Evolutionary conservation across 164 flowering plant species (phyloP).

Genomic region (Aristolochia contorta): DNA sequence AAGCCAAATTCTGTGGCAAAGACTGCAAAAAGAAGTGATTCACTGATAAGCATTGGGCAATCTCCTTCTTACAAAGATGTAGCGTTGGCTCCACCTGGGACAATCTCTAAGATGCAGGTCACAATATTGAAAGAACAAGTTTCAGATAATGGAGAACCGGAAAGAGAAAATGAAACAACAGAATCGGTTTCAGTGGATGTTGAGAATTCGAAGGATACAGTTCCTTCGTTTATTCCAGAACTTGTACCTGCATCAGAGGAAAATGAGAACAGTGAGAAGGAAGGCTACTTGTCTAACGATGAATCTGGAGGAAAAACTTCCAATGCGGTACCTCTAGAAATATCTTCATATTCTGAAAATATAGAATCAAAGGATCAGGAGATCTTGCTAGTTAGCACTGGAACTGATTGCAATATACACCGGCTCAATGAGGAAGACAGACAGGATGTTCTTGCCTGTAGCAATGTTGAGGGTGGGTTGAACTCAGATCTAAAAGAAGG

Average conservation of each 20-base stretch:
- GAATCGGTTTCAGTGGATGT: slow-evolving; percentile 11
- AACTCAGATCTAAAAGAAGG: slow-evolving; percentile 15
- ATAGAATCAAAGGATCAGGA: slow-evolving; percentile 23
- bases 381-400: slow-evolving; percentile 6
- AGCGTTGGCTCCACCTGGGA: slow-evolving; percentile 93
- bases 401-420: neutral
- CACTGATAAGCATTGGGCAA: slow-evolving; percentile 62
- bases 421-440: neutral
- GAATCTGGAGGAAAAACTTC: slow-evolving; percentile 10
- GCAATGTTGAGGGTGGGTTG: slow-evolving; percentile 3
- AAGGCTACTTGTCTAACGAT: slow-evolving; percentile 17
- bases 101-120: slow-evolving; percentile 50
- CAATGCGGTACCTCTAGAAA: slow-evolving; percentile 9
- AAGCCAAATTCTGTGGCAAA: slow-evolving; percentile 18
- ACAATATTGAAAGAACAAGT: slow-evolving; percentile 25
- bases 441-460: neutral
- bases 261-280: slow-evolving; percentile 16
- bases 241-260: slow-evolving; percentile 15
- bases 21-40: slow-evolving; percentile 21
- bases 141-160: slow-evolving; percentile 19
- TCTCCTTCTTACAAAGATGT: slow-evolving; percentile 98
- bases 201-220: slow-evolving; percentile 16
- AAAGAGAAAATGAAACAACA: slow-evolving; percentile 18
- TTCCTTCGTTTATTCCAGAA: slow-evolving; percentile 11
- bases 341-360: slow-evolving; percentile 11